Evolutionary conservation across 2,329 filamentous ascomycete genomes (phyloP), one percentile per base, ranked within the genome.

Genomic region (Ophiobolus disseminans): DNA sequence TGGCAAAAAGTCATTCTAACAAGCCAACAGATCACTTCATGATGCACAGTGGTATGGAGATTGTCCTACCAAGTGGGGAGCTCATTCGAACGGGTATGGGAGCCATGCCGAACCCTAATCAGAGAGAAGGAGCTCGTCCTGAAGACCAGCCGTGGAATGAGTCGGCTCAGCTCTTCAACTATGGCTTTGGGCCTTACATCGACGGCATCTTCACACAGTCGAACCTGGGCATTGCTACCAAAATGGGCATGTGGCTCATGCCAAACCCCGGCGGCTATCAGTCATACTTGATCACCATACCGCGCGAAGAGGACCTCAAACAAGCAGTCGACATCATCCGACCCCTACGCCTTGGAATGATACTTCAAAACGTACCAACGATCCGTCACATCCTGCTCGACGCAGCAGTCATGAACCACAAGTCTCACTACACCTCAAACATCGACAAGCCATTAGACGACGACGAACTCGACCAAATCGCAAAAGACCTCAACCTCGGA

Each of bases 271-370:
- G 76, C n/a, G 48, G 50, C 16, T 53, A 49, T 48, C 56, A 57
- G 31, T 39, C 53, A n/a, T 73, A 73, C 36, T 45, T 75, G 20
- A 70, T 75, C 54, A 80, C 77, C 0, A 74, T 82, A 26, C 75
- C 76, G 0, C 72, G 69, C 16, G 79, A 82, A 26, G 76, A 80
- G 19, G 77, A 82, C 44, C 69, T 82, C 3, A 66, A 75, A 16
- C 69, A 78, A 35, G 66, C 76, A n/a, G 72, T 80, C 36, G 77
- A 82, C 34, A 78, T 80, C 37, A 78, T 80, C 48, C 71, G 79
- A 1, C 77, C 77, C 3, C 41, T 60, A 10, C 21, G 42, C 2
- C 17, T 51, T 1, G 19, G 20, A 7, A 76, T 77, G 62, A 62
- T 79, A 1, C 45, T 80, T 1, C 76, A 78, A 17, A 79, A 79